Conservation (phyloP, 177 flowering plant species). For the Telopea speciosissima region DNA sequence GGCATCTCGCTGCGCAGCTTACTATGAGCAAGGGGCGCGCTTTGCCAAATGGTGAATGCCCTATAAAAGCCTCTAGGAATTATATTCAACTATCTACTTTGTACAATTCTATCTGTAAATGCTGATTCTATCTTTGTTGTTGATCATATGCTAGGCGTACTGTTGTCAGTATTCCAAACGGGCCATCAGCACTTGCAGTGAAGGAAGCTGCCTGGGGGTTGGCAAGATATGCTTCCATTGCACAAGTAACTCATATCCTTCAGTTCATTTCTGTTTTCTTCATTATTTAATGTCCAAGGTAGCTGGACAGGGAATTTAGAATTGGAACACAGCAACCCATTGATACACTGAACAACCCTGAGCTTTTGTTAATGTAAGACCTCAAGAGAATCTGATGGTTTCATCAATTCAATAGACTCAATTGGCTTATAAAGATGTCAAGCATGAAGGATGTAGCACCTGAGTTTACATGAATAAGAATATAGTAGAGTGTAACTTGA, state of each 20-base stretch:
- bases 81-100: neutral
- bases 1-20: constrained; percentile 28
- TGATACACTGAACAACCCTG: neutral
- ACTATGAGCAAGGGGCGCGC: constrained; percentile 32
- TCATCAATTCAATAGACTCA: no score
- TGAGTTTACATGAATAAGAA: no score
- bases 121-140: neutral
- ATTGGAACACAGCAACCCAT: neutral
- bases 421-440: no score
- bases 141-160: constrained; percentile 4
- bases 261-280: neutral
- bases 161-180: constrained; percentile 11
- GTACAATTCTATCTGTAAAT: neutral
- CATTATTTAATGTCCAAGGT: neutral
- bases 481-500: no score
- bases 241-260: constrained; percentile 5
- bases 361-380: neutral
- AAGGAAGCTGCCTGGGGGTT: constrained; percentile 16
- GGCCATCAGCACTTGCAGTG: constrained; percentile 12
- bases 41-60: constrained; percentile 26
- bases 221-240: constrained; percentile 12
- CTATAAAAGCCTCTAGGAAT: no score
- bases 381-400: no score
- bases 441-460: no score
- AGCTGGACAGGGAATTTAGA: neutral